These are phyloP conservation scores for Irpex lacteus DNA, from an alignment of 1,284 basidiomycete genomes.

Conservation along the genomic window DNA sequence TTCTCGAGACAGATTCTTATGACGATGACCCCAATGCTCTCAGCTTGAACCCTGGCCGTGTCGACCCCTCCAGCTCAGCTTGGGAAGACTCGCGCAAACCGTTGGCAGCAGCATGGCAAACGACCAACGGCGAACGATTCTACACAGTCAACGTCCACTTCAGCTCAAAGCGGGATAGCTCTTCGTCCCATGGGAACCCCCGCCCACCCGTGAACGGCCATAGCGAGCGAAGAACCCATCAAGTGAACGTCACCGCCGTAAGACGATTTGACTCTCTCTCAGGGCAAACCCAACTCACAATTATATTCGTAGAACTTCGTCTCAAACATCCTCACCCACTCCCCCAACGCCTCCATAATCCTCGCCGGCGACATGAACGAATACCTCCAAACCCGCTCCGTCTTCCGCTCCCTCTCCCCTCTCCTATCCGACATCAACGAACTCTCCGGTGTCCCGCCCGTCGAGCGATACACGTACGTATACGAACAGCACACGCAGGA, in stretches of 20 bases:
- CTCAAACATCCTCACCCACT: constrained; percentile 39
- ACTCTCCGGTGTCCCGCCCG: constrained; percentile 41
- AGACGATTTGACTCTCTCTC: constrained; percentile 18
- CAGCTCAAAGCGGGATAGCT: constrained; percentile 57
- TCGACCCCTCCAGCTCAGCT: constrained; percentile 53
- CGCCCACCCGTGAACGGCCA: constrained; percentile 58
- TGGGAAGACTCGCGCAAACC: constrained; percentile 65
- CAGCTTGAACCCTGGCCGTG: constrained; percentile 62
- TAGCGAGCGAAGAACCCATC: constrained; percentile 44
- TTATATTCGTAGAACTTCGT: constrained; percentile 45
- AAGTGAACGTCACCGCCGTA: constrained; percentile 50
- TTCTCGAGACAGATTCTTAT: too few relatives aligned
- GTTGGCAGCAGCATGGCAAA: constrained; percentile 57
- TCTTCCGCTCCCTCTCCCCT: constrained; percentile 42
- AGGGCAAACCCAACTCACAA: neutral
- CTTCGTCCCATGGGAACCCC: constrained; percentile 52
- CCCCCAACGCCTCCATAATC: constrained; percentile 49
- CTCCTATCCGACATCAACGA: constrained; percentile 53
- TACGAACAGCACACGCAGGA: constrained; percentile 60
- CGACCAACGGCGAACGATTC: constrained; percentile 41
- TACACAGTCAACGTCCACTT: constrained; percentile 65
- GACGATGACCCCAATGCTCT: neutral
- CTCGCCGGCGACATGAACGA: constrained; percentile 68
- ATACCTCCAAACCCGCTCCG: constrained; percentile 49
- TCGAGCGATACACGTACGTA: constrained; percentile 59